Evolutionary conservation across 345 rosid genomes (phyloP).

Genomic region (Schrenkiella parvula): DNA sequence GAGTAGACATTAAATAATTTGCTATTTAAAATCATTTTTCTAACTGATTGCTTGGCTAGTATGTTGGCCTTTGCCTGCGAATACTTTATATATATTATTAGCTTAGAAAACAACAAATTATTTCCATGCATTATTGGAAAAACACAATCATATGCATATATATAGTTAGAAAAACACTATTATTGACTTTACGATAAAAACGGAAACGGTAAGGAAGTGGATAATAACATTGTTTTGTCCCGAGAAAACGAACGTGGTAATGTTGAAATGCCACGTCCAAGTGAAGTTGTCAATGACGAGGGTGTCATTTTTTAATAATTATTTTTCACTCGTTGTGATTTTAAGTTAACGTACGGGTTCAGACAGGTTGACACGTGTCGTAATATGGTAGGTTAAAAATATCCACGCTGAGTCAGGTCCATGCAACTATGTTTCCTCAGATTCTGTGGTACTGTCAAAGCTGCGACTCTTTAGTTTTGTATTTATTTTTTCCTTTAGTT

Average conservation of each 20-base stretch:
- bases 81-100: neutral
- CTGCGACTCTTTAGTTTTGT: neutral
- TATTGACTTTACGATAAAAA: neutral
- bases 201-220: conserved; percentile 15
- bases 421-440: conserved; percentile 15
- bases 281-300: conserved; percentile 9
- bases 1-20: neutral
- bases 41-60: neutral
- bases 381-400: neutral
- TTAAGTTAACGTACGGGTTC: neutral
- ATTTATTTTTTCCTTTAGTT: neutral
- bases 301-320: neutral
- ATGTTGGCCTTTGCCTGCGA: neutral
- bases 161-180: neutral
- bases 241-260: conserved; percentile 25
- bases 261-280: conserved; percentile 15
- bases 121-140: neutral
- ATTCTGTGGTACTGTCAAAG: neutral
- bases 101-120: neutral
- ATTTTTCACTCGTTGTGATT: neutral
- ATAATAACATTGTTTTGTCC: conserved; percentile 8
- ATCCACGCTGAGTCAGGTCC: conserved; percentile 40
- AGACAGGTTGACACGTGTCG: conserved; percentile 33
- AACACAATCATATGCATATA: conserved; percentile 12
- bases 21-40: neutral